Evolutionary conservation across 177 flowering plant species (phyloP).

Genomic region (Telopea speciosissima): DNA sequence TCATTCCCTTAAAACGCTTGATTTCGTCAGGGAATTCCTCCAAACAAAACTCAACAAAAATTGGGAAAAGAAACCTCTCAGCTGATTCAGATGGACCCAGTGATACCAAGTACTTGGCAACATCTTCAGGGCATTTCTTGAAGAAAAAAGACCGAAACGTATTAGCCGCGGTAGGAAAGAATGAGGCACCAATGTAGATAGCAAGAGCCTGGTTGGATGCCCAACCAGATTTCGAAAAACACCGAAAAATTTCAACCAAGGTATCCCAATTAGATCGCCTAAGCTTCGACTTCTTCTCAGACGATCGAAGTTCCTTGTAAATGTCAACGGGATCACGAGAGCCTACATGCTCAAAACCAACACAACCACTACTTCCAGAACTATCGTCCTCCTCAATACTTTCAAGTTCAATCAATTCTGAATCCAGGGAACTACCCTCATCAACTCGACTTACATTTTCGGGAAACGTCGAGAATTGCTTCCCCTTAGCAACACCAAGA

Average conservation of each 20-base stretch:
- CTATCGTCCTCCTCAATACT: constrained; percentile 12
- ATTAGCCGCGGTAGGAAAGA: constrained; percentile 41
- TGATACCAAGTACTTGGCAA: constrained; percentile 32
- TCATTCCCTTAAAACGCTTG: constrained; percentile 51
- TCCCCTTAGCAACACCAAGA: constrained; percentile 11
- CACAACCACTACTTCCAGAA: constrained; percentile 11
- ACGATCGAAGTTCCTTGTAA: constrained; percentile 40
- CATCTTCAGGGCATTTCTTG: constrained; percentile 25
- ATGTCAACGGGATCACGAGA: constrained; percentile 52
- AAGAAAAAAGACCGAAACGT: constrained; percentile 39
- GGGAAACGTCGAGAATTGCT: constrained; percentile 23
- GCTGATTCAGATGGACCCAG: constrained; percentile 35
- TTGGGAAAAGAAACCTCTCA: constrained; percentile 47
- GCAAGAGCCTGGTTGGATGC: constrained; percentile 84
- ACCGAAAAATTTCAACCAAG: constrained; percentile 37
- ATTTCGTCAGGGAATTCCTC: constrained; percentile 84
- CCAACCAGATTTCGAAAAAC: constrained; percentile 67
- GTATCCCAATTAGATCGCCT: constrained; percentile 37
- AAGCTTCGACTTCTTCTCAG: constrained; percentile 21
- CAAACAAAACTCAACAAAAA: constrained; percentile 80
- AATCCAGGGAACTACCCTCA: constrained; percentile 9
- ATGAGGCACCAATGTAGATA: constrained; percentile 25
- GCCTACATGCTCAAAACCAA: constrained; percentile 20
- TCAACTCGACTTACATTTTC: constrained; percentile 12
- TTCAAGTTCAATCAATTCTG: constrained; percentile 9